phyloP scores from a whole-genome alignment of 208 protist species.

The Herpetomonas samuelpessoai region DNA sequence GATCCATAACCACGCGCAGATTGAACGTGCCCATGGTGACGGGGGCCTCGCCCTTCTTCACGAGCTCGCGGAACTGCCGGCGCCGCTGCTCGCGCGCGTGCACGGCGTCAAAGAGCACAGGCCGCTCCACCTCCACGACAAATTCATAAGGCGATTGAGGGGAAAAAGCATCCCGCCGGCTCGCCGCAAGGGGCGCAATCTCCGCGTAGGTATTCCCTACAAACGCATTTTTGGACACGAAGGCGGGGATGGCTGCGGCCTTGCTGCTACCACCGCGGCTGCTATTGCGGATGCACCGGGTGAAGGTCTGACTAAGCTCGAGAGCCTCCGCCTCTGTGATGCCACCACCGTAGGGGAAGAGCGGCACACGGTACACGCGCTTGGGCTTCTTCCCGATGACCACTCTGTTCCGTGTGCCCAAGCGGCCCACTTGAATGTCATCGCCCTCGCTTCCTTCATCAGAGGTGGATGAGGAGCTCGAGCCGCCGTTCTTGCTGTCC shows the following conservation, averaged over 20 bases:
- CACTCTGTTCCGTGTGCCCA: slow-evolving; percentile 4
- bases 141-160: slow-evolving; percentile 82
- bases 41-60: slow-evolving; percentile 58
- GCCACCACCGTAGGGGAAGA: slow-evolving; percentile 85
- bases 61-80: slow-evolving; percentile 57
- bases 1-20: slow-evolving; percentile 90
- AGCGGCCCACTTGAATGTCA: not conserved
- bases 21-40: slow-evolving; percentile 88
- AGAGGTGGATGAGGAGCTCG: slow-evolving; percentile 15
- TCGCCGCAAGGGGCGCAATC: slow-evolving; percentile 24
- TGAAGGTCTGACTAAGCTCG: slow-evolving; percentile 50
- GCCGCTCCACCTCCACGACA: slow-evolving; percentile 80
- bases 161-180: slow-evolving; percentile 34
- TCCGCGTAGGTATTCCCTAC: slow-evolving; percentile 37
- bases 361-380: slow-evolving; percentile 69
- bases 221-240: slow-evolving; percentile 48
- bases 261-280: not conserved
- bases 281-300: slow-evolving; percentile 33
- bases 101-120: slow-evolving; percentile 74
- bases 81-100: slow-evolving; percentile 65
- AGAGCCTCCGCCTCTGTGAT: slow-evolving; percentile 62
- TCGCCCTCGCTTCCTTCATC: slow-evolving; percentile 32
- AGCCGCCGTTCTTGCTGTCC: slow-evolving; percentile 3
- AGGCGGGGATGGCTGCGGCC: slow-evolving; percentile 23
- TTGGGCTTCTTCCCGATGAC: slow-evolving; percentile 6